A percentile compares a stretch with the other conserved stretches of the same genome.
Conservation (phyloP, 495 filamentous ascomycete species). For the Talaromyces borbonicus region DNA sequence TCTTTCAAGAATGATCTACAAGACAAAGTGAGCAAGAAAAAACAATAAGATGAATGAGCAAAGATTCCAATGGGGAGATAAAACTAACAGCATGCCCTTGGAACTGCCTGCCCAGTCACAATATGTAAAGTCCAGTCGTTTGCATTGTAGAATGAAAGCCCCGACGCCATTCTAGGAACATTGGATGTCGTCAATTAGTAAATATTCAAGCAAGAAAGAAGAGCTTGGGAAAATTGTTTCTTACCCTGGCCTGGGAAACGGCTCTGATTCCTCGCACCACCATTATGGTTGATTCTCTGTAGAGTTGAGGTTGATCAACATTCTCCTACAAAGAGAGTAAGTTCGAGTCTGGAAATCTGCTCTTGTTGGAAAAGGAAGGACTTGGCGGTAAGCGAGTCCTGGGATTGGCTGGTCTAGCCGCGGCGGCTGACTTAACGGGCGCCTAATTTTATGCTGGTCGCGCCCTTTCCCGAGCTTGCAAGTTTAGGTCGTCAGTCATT, state of each 20-base stretch:
- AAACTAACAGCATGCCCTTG: constrained; percentile 82
- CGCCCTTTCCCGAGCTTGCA: constrained; percentile 5
- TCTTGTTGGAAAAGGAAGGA: no score
- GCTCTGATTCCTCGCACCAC: constrained; percentile 51
- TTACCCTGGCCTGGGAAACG: constrained; percentile 29
- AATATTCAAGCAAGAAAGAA: background rate
- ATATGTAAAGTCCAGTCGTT: constrained; percentile 88
- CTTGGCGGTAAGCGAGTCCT: no score
- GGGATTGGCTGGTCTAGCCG: constrained; percentile 16
- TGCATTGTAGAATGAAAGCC: constrained; percentile 96
- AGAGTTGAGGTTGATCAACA: background rate
- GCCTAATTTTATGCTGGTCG: constrained; percentile 11
- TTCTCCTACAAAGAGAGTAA: background rate
- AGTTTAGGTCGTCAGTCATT: no score
- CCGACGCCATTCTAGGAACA: constrained; percentile 84
- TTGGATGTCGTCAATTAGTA: constrained; percentile 3
- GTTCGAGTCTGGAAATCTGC: no score
- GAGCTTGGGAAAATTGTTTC: constrained; percentile 8
- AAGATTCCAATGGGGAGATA: background rate
- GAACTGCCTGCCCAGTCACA: constrained; percentile 92
- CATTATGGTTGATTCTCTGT: constrained; percentile 40
- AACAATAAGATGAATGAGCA: background rate
- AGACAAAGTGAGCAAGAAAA: background rate
- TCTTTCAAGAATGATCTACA: constrained; percentile 58
- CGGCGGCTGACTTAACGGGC: constrained; percentile 15